Evolutionary conservation across 1,139 yeast species (phyloP).

Genomic region (Citeromyces hawaiiensis): DNA sequence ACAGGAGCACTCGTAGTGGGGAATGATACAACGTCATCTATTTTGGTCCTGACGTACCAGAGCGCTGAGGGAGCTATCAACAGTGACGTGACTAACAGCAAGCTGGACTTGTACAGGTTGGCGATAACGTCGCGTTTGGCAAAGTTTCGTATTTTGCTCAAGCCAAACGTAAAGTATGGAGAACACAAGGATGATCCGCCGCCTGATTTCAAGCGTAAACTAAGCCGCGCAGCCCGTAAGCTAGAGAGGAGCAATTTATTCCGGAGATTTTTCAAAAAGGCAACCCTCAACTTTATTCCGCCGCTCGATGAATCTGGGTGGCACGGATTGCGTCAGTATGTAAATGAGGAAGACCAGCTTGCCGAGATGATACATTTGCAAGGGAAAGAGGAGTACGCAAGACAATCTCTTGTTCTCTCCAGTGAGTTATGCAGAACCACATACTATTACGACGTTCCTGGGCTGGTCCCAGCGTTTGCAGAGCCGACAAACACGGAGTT

Average conservation of each 20-base stretch:
- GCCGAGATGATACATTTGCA: conserved; percentile 2
- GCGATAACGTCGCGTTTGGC: neutral
- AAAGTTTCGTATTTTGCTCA: neutral
- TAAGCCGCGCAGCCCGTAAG: neutral
- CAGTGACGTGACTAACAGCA: neutral
- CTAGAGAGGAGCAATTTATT: neutral
- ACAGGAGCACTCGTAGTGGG: conserved; percentile 1
- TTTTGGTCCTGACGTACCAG: neutral
- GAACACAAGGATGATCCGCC: neutral
- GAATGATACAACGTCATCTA: conserved; percentile 1
- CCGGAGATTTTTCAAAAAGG: neutral
- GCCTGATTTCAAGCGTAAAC: neutral
- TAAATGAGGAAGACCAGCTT: conserved; percentile 17
- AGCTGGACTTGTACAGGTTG: conserved; percentile 1
- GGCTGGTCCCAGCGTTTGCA: conserved; percentile 31
- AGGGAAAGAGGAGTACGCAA: conserved; percentile 63
- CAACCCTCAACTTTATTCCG: neutral
- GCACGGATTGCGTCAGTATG: conserved; percentile 31
- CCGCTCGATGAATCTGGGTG: conserved; percentile 12
- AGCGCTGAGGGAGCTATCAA: neutral
- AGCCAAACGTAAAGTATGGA: neutral
- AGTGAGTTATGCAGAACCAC: conserved; percentile 38
- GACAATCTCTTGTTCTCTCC: conserved; percentile 61
- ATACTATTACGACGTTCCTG: conserved; percentile 64
- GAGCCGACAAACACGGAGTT: conserved; percentile 15